Evolutionary conservation across 768 basidiomycete genomes (phyloP).

Genomic region (Mycena floridula): DNA sequence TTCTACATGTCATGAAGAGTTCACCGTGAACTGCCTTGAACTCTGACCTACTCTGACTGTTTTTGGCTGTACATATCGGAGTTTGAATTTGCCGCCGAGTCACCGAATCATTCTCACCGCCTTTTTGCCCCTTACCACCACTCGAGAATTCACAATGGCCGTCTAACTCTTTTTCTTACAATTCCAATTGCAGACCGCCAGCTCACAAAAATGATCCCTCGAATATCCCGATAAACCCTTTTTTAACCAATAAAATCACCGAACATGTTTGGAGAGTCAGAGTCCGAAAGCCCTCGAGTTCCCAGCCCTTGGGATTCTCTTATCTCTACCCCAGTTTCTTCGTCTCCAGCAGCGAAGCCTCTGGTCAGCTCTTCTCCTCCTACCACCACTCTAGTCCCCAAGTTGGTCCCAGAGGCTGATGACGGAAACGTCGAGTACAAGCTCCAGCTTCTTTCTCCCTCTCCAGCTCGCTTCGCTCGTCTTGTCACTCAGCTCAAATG

Average conservation of each 20-base stretch:
- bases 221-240: constrained; percentile 37
- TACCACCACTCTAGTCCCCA: constrained; percentile 34
- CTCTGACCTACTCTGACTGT: no score
- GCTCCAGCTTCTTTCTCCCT: constrained; percentile 77
- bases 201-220: constrained; percentile 58
- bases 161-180: no score
- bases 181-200: no score
- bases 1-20: no score
- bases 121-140: no score
- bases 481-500: constrained; percentile 96
- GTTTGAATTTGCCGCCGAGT: no score
- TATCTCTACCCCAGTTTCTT: constrained; percentile 47
- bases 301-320: constrained; percentile 81
- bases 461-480: constrained; percentile 68
- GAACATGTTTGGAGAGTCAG: constrained; percentile 76
- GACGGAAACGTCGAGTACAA: constrained; percentile 95
- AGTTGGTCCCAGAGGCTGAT: constrained; percentile 73
- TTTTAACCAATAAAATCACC: constrained; percentile 4
- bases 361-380: constrained; percentile 9
- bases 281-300: constrained; percentile 73
- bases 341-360: constrained; percentile 22
- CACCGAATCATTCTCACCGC: no score
- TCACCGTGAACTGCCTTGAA: no score
- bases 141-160: no score
- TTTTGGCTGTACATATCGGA: no score